Conservation (phyloP, 1,284 basidiomycete genomes). For the Malassezia sp. region DNA sequence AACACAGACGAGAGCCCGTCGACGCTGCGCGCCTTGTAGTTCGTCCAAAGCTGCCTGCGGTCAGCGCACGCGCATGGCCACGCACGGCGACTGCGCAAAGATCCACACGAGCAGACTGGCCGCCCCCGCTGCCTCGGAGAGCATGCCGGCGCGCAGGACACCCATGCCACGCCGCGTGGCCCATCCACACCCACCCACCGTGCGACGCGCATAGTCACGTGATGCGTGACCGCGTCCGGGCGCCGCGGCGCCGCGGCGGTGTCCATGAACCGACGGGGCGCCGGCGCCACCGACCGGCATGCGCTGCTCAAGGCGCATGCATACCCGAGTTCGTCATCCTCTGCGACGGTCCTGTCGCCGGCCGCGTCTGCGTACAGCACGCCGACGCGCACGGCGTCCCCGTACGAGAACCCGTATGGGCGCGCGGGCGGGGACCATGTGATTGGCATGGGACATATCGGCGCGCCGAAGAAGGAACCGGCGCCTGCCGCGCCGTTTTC, state of each 20-base stretch:
- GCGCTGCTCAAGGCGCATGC: conserved; percentile 27
- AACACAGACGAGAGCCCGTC: conserved; percentile 41
- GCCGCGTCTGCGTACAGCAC: conserved; percentile 1
- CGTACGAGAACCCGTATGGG: conserved; percentile 35
- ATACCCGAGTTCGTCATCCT: conserved; percentile 26
- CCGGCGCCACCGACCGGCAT: conserved; percentile 30
- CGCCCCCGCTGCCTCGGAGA: conserved; percentile 30
- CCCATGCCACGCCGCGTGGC: no score
- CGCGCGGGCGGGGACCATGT: background rate
- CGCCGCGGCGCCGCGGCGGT: background rate
- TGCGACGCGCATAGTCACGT: background rate
- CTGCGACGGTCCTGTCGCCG: background rate
- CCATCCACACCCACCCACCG: no score
- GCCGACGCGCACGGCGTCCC: conserved; percentile 25
- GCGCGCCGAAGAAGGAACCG: conserved; percentile 33
- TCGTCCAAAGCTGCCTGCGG: conserved; percentile 32
- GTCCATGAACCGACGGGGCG: conserved; percentile 29
- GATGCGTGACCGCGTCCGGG: background rate
- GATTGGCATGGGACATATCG: conserved; percentile 13
- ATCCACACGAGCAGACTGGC: conserved; percentile 38
- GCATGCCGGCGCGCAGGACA: conserved; percentile 20
- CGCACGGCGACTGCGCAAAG: conserved; percentile 39
- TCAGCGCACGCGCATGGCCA: background rate
- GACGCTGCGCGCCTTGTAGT: conserved; percentile 32
- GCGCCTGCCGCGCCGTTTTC: conserved; percentile 6